phyloP scores from a whole-genome alignment of 768 basidiomycete species.

The Saitozyma podzolica region DNA sequence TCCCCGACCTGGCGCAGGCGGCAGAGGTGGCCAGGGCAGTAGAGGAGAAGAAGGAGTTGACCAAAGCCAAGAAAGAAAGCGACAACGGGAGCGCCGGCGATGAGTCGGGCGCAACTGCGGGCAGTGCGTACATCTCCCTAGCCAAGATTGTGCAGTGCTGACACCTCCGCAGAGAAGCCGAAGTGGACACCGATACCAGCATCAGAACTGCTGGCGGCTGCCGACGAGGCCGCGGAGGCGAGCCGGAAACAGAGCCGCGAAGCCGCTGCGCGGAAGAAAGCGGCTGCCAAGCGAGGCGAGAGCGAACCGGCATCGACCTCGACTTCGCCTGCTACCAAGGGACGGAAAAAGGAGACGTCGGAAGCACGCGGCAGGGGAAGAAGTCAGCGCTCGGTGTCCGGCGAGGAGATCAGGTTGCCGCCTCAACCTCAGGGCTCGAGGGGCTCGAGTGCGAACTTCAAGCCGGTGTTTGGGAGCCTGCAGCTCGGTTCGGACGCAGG shows the following conservation, averaged over 20 bases:
- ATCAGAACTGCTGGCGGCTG: slow-evolving; percentile 61
- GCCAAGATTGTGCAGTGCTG: not conserved
- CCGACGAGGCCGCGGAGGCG: slow-evolving; percentile 52
- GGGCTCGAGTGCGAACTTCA: slow-evolving; percentile 12
- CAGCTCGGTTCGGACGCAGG: slow-evolving; percentile 2
- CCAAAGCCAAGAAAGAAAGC: slow-evolving; percentile 22
- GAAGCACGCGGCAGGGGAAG: not conserved
- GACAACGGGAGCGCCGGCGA: slow-evolving; percentile 27
- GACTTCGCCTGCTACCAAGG: slow-evolving; percentile 11
- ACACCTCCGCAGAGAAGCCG: slow-evolving; percentile 56
- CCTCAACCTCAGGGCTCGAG: slow-evolving; percentile 8
- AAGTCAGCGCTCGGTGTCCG: slow-evolving; percentile 2
- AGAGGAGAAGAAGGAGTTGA: slow-evolving; percentile 32
- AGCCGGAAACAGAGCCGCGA: slow-evolving; percentile 18
- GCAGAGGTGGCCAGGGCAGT: slow-evolving; percentile 23
- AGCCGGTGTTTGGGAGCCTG: slow-evolving; percentile 27
- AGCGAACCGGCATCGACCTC: not conserved
- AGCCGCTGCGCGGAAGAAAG: slow-evolving; percentile 14
- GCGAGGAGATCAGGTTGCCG: slow-evolving; percentile 21
- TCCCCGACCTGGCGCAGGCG: slow-evolving; percentile 45
- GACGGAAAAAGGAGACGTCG: slow-evolving; percentile 6
- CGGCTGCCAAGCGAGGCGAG: not conserved
- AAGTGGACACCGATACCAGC: slow-evolving; percentile 67
- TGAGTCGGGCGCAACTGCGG: slow-evolving; percentile 13
- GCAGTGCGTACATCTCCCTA: slow-evolving; percentile 21